phyloP scores from a whole-genome alignment of 805 yeast genomes.

The Alloascoidea africana region DNA sequence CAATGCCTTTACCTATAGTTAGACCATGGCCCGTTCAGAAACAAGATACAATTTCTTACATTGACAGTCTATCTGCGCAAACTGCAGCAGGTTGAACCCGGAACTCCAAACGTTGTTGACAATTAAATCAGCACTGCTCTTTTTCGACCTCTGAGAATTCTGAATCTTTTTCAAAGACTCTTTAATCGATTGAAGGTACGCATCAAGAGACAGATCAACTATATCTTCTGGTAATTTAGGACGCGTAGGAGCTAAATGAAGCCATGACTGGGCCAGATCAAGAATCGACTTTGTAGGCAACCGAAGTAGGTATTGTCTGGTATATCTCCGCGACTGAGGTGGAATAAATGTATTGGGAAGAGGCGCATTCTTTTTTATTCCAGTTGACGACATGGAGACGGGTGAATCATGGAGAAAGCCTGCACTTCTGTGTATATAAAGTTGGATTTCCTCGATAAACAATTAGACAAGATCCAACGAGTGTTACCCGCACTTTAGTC shows the following conservation, averaged over 20 bases:
- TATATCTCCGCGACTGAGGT: slow-evolving; percentile 11
- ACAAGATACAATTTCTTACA: slow-evolving; percentile 10
- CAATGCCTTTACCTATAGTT: slow-evolving; percentile 17
- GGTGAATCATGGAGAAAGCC: no score
- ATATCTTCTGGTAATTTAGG: slow-evolving; percentile 11
- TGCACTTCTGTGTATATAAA: no score
- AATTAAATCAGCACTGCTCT: slow-evolving; percentile 27
- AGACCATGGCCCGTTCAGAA: slow-evolving; percentile 2
- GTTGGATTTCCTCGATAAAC: no score
- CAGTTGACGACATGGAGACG: no score
- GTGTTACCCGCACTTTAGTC: slow-evolving; percentile 1
- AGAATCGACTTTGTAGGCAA: slow-evolving; percentile 16
- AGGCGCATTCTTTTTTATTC: slow-evolving; percentile 14
- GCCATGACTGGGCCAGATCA: slow-evolving; percentile 19
- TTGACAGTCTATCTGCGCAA: slow-evolving; percentile 60
- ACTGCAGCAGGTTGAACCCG: slow-evolving; percentile 48
- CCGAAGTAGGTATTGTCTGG: slow-evolving; percentile 14
- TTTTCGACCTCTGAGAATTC: slow-evolving; percentile 11
- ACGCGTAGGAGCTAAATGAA: slow-evolving; percentile 16
- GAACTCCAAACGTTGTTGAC: slow-evolving; percentile 33
- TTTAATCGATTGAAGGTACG: neutral
- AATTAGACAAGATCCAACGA: no score
- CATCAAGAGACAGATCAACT: slow-evolving; percentile 2
- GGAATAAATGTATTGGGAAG: slow-evolving; percentile 21
- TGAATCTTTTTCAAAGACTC: slow-evolving; percentile 1